phyloP scores from a whole-genome alignment of 1,284 basidiomycete species.

The Pyrrhoderma lamaoense region DNA sequence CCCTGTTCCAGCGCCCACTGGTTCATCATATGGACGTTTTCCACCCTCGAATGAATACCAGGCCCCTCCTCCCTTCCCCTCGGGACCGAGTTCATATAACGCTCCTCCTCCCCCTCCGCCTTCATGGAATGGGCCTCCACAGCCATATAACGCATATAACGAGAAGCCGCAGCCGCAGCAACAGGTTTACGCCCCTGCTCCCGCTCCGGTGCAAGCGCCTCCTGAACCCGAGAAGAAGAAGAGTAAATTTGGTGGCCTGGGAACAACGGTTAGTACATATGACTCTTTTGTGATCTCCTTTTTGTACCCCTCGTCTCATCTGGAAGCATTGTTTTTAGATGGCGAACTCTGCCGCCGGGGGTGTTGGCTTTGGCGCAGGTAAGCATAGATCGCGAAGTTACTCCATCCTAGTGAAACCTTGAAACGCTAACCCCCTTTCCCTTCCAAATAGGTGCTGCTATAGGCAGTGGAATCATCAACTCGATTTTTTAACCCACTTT shows the following conservation, averaged over 20 bases:
- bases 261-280: conserved; percentile 54
- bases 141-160: conserved; percentile 12
- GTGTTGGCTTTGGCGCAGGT: conserved; percentile 60
- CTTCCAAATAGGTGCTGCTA: conserved; percentile 34
- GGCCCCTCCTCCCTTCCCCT: conserved; percentile 18
- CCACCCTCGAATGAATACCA: conserved; percentile 5
- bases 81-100: conserved; percentile 11
- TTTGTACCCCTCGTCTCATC: too few relatives aligned
- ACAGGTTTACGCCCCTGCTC: conserved; percentile 24
- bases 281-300: conserved; percentile 19
- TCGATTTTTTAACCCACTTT: conserved; percentile 34
- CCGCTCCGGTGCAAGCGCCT: conserved; percentile 20
- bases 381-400: conserved; percentile 18
- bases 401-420: background rate
- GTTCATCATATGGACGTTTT: conserved; percentile 1
- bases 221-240: conserved; percentile 47
- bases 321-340: conserved; percentile 32
- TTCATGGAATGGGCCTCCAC: conserved; percentile 19
- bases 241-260: conserved; percentile 50
- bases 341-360: conserved; percentile 52
- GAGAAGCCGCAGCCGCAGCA: conserved; percentile 25
- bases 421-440: conserved; percentile 1
- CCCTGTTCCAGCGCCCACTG: background rate
- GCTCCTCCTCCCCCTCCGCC: conserved; percentile 21
- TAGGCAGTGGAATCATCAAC: conserved; percentile 39